Evolutionary conservation across 371 early-diverging fungal genomes (phyloP).

Genomic region (Zancudomyces culisetae): DNA sequence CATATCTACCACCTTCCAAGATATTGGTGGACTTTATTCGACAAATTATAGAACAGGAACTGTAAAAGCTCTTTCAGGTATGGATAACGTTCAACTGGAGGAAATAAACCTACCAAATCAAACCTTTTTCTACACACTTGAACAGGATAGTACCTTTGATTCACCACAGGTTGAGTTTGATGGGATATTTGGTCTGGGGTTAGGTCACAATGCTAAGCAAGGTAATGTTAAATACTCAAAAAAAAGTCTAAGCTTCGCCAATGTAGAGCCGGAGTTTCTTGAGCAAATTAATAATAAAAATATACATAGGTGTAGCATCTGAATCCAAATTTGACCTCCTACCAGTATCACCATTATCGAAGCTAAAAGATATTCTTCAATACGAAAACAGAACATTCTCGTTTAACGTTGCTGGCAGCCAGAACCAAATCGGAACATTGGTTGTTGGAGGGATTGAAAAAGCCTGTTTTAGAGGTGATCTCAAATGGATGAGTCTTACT

Average conservation of each 20-base stretch:
- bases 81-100: constrained; percentile 51
- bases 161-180: constrained; percentile 61
- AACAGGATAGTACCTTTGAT: constrained; percentile 66
- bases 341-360: too few species aligned
- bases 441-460: constrained; percentile 45
- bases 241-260: too few species aligned
- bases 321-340: too few species aligned
- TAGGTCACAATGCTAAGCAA: too few species aligned
- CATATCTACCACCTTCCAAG: constrained; percentile 34
- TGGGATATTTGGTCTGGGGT: constrained; percentile 79
- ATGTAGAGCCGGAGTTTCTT: too few species aligned
- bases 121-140: constrained; percentile 66
- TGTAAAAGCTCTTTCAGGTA: constrained; percentile 67
- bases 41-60: constrained; percentile 83
- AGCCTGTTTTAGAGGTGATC: constrained; percentile 27
- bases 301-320: too few species aligned
- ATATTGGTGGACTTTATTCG: constrained; percentile 62
- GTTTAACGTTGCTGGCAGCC: constrained; percentile 24
- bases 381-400: constrained; percentile 19
- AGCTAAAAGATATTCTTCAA: too few species aligned
- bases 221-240: too few species aligned
- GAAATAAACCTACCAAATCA: constrained; percentile 34
- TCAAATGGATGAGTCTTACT: constrained; percentile 29
- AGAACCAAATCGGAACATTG: constrained; percentile 35
- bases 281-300: too few species aligned